Base-by-base conservation (phyloP, 2,329 filamentous ascomycete species). In the Alternaria alternata region DNA sequence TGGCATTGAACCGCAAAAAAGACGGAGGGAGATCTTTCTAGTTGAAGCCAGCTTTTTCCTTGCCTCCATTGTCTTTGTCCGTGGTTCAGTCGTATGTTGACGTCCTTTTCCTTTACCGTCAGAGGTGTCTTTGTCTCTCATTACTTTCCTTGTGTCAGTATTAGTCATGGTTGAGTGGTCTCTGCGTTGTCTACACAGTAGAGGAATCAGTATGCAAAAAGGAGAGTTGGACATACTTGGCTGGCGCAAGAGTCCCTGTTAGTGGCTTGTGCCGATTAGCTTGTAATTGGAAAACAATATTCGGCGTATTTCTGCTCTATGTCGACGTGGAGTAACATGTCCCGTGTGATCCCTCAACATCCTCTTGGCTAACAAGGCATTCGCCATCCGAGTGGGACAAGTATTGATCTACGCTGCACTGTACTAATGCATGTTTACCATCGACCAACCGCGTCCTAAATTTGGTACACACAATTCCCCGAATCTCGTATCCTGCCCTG, bases 281-380 rank as follows among this genome's bases (percentile, higher is more conserved):
- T 70, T 55, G 65, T 73, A 73, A 75, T 73, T 69, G 71, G 67
- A 73, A 72, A 72, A 68, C 62, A 63, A 66, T 59, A 48, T 63
- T 66, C 54, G 57, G 62, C 58, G 54, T 57, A 52, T 57, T 51
- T 58, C 43, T 51, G 26, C 46, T 51, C 39, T 12, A 36, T 46
- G 32, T 47, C 18, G 30, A 18, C 9, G n/a, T 43, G 42, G 24
- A 26, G 18, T 28, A 26, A 26, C 9, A 20, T 51, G 20, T 16
- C 36, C n/a, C 22, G 12, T 51, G 7, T 46, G 32, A 44, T 32
- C 16, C 22, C n/a, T 14, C 39, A 16, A 14, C 24, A 52, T 46
- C 41, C 18, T 34, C 20, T 32, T n/a, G 30, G 20, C 41, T 28
- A 11, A 30, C 30, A 36, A 51, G 16, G 20, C 3, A 34, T 24